These are phyloP conservation scores for Globisporangium ultimum DNA, from an alignment of 352 stramenopile genomes.

Conservation along the genomic window DNA sequence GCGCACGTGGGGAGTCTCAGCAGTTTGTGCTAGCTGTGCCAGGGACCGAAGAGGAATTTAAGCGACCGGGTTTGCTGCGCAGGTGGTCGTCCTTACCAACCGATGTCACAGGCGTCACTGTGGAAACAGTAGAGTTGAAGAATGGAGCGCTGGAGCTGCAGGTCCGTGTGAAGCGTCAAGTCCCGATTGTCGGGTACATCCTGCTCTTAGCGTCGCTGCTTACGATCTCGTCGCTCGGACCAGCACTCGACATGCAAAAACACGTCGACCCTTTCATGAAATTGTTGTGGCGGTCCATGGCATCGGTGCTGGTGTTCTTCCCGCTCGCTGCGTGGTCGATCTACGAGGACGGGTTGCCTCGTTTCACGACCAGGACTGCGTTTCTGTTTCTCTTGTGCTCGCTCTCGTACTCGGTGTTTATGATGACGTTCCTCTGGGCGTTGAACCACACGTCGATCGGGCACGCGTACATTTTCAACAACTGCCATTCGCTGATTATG, in stretches of 20 bases:
- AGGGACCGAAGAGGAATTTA: constrained; percentile 49
- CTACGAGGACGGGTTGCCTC: constrained; percentile 51
- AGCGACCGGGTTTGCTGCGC: constrained; percentile 52
- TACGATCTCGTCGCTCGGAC: constrained; percentile 74
- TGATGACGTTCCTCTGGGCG: constrained; percentile 81
- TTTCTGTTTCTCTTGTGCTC: constrained; percentile 68
- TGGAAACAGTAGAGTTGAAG: constrained; percentile 70
- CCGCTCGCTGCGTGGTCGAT: constrained; percentile 53
- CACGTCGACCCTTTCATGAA: constrained; percentile 81
- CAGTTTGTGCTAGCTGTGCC: constrained; percentile 80
- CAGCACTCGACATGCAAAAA: constrained; percentile 65
- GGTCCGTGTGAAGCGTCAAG: constrained; percentile 69
- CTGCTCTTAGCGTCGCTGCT: constrained; percentile 65
- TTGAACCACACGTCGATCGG: constrained; percentile 75
- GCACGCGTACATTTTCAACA: constrained; percentile 88
- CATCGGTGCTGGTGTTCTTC: constrained; percentile 67
- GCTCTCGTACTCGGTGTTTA: constrained; percentile 69
- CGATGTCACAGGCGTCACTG: constrained; percentile 63
- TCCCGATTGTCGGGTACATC: constrained; percentile 74
- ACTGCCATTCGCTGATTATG: constrained; percentile 82
- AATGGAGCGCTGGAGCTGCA: constrained; percentile 67
- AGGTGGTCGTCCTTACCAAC: constrained; percentile 60
- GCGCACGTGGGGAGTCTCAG: constrained; percentile 28
- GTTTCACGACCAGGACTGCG: constrained; percentile 53
- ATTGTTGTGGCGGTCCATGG: constrained; percentile 78